Conservation (phyloP, 306 rosid genomes). For the Fagus crenata region DNA sequence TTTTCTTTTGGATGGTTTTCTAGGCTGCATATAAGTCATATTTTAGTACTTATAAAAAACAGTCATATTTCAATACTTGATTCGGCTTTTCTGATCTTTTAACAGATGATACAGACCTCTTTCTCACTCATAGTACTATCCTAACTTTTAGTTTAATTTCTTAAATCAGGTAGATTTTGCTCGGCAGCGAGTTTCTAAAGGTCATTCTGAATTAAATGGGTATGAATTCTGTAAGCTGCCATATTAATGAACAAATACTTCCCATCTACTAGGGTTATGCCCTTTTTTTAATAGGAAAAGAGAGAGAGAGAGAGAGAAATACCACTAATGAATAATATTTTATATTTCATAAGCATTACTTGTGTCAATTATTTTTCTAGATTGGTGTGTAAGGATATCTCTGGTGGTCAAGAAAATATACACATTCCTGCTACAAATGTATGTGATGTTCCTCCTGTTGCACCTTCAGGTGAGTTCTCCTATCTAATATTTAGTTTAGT, state of each 20-base stretch:
- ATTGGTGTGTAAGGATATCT: constrained; percentile 79
- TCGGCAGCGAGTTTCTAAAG: constrained; percentile 25
- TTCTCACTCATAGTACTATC: background rate
- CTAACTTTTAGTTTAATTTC: background rate
- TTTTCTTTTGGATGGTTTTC: background rate
- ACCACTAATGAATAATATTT: background rate
- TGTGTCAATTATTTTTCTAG: constrained; percentile 39
- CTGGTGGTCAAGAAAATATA: constrained; percentile 68
- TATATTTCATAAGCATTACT: background rate
- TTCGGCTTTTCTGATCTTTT: background rate
- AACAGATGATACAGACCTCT: background rate
- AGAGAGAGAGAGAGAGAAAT: background rate
- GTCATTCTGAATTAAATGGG: constrained; percentile 40
- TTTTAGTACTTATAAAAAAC: background rate
- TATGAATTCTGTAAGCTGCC: constrained; percentile 19
- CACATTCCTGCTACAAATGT: constrained; percentile 85
- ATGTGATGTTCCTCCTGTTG: constrained; percentile 81
- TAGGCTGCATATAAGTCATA: constrained; percentile 1
- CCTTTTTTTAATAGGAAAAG: background rate
- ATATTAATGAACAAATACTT: background rate
- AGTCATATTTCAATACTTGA: background rate
- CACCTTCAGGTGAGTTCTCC: constrained; percentile 72
- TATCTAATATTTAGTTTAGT: background rate
- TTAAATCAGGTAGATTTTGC: constrained; percentile 36
- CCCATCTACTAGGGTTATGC: background rate